Conservation (phyloP, 805 yeast species). For the Kodamaea laetipori region DNA sequence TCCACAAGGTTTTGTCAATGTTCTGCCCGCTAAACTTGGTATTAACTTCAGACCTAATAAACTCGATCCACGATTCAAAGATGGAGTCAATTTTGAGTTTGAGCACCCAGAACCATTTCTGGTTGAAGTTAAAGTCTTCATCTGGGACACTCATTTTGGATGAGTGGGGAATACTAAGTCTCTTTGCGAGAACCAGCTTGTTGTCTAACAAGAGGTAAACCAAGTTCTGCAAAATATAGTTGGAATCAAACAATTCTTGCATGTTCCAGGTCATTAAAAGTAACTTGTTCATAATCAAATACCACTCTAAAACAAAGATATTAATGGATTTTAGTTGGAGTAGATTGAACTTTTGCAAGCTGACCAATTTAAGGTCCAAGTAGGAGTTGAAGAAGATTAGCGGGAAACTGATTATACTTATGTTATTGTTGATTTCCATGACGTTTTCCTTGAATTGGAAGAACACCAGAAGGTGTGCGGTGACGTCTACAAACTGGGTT, state of each 20-base stretch:
- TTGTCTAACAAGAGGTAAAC: constrained; percentile 50
- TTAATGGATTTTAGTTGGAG: constrained; percentile 34
- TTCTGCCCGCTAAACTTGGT: constrained; percentile 7
- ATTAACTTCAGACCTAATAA: constrained; percentile 15
- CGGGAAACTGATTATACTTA: constrained; percentile 55
- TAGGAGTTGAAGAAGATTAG: constrained; percentile 42
- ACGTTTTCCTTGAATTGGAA: constrained; percentile 16
- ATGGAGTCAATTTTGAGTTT: constrained; percentile 26
- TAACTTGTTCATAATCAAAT: constrained; percentile 45
- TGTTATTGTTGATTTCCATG: constrained; percentile 46
- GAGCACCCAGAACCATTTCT: constrained; percentile 29
- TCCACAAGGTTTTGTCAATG: constrained; percentile 12
- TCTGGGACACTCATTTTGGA: neutral
- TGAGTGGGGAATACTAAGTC: constrained; percentile 5
- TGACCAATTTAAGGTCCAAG: constrained; percentile 26
- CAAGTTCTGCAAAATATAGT: constrained; percentile 47
- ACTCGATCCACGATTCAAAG: constrained; percentile 28
- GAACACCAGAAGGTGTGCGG: constrained; percentile 18
- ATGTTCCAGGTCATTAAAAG: constrained; percentile 31
- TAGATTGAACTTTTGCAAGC: constrained; percentile 28
- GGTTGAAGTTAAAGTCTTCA: constrained; percentile 27
- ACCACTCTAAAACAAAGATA: constrained; percentile 46
- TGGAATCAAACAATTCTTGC: constrained; percentile 22
- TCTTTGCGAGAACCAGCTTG: constrained; percentile 15
- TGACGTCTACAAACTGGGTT: constrained; percentile 14